Evolutionary conservation across 371 early-diverging fungal species (phyloP), one percentile per base, ranked within the genome.

Genomic region (Scutellospora calospora): DNA sequence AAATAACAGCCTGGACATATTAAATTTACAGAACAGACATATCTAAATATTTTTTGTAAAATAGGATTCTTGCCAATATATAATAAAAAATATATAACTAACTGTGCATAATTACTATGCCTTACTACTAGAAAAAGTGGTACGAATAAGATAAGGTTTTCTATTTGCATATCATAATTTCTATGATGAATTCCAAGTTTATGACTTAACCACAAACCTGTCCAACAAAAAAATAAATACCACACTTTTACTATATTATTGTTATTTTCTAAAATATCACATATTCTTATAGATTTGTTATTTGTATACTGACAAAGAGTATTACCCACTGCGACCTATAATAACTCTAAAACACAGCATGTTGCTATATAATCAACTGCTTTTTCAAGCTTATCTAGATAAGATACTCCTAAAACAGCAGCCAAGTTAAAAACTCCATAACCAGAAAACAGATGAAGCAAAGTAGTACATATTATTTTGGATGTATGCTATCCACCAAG

Each of bases 371-470:
- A 74, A 35, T 74, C 75, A 33, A 59, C 38, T 54, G 22, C 22
- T 74, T 74, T 74, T 55, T 74, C 27, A 74, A 74, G 55, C 52
- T 59, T 63, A 16, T 27, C 16, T 1, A 63, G 31, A 35, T 63
- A 35, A 11, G 25, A 31, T 3, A 33, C 65, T 31, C 20, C 31
- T 31, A 74, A 11, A 57, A 18, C 5, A 3, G 25, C 57, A 22
- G 75, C 57, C 29, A 74, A 74, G n/a, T 74, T 52, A 55, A 74
- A 74, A 55, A 74, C 55, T 2, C 75, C 57, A 59, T 74, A 74
- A 16, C 57, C 57, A 27, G 75, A 74, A 74, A 74, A 74, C 1
- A 74, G 31, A 31, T 18, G 52, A 29, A 74, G 52, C 6, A 74
- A 33, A 4, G 38, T 38, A 38, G 11, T 14, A 25, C 11, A 45